Evolutionary conservation across 1,284 basidiomycete species (phyloP).

Genomic region (Ganoderma lucidum): DNA sequence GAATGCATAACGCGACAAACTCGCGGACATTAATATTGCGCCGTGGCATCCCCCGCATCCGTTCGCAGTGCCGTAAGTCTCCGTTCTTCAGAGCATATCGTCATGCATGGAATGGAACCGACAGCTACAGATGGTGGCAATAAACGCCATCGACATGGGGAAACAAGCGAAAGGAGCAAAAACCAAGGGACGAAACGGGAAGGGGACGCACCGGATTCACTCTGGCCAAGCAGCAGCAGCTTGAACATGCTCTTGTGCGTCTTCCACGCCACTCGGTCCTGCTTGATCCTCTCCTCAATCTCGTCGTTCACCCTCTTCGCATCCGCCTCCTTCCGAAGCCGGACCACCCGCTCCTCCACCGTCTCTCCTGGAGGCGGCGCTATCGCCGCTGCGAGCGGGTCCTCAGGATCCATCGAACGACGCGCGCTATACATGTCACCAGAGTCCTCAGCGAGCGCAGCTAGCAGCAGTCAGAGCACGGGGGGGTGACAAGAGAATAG

Average conservation of each 20-base stretch:
- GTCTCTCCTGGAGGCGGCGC: conserved; percentile 40
- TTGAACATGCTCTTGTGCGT: conserved; percentile 57
- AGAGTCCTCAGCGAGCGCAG: background rate
- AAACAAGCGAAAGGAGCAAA: background rate
- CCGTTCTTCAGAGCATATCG: background rate
- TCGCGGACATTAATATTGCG: background rate
- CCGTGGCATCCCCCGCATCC: background rate
- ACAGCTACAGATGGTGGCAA: background rate
- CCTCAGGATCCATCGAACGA: conserved; percentile 32
- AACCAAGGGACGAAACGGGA: background rate
- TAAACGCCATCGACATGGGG: background rate
- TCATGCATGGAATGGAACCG: background rate
- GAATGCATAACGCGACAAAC: background rate
- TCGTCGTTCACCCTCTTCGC: conserved; percentile 60
- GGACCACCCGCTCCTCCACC: conserved; percentile 37
- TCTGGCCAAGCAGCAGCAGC: conserved; percentile 67
- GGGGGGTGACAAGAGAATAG: background rate
- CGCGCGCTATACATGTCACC: conserved; percentile 22
- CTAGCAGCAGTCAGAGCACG: background rate
- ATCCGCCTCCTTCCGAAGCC: conserved; percentile 56
- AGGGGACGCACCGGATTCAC: conserved; percentile 61
- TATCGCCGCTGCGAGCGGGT: conserved; percentile 40
- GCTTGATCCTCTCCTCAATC: conserved; percentile 63
- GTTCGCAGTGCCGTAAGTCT: background rate
- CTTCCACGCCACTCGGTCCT: conserved; percentile 52